Evolutionary conservation across 1,284 basidiomycete genomes (phyloP).

Genomic region (Tylopilus orsonianus): DNA sequence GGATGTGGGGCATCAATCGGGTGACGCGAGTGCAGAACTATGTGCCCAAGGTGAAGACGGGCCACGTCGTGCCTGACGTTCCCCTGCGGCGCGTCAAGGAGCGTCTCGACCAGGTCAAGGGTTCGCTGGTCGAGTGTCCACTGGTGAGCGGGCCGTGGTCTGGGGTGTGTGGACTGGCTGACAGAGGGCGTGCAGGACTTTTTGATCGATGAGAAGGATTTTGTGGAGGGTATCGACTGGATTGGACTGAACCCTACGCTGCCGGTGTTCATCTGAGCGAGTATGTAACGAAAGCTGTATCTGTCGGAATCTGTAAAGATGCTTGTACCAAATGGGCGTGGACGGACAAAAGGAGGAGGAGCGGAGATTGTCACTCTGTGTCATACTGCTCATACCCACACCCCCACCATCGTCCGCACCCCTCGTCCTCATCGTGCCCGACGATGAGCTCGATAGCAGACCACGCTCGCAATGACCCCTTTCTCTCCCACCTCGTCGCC

Average conservation of each 20-base stretch:
- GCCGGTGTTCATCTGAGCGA: conserved; percentile 65
- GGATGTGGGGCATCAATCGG: not conserved
- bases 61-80: conserved; percentile 76
- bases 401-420: not conserved
- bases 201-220: conserved; percentile 74
- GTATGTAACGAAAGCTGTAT: conserved; percentile 11
- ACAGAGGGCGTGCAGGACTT: conserved; percentile 56
- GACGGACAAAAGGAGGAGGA: not conserved
- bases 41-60: conserved; percentile 73
- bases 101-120: conserved; percentile 67
- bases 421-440: conserved; percentile 12
- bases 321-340: not conserved
- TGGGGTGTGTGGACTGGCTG: conserved; percentile 12
- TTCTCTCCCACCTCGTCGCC: conserved; percentile 50
- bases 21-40: conserved; percentile 49
- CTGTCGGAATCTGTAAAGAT: conserved; percentile 1
- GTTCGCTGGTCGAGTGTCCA: conserved; percentile 75
- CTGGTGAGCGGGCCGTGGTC: conserved; percentile 45
- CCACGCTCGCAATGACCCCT: conserved; percentile 35
- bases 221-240: conserved; percentile 73
- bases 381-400: not conserved
- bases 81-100: conserved; percentile 70
- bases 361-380: not conserved
- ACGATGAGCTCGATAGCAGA: conserved; percentile 35
- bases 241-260: conserved; percentile 71